phyloP scores from a whole-genome alignment of 23 red algal genomes.

The Gracilaria gracilis region DNA sequence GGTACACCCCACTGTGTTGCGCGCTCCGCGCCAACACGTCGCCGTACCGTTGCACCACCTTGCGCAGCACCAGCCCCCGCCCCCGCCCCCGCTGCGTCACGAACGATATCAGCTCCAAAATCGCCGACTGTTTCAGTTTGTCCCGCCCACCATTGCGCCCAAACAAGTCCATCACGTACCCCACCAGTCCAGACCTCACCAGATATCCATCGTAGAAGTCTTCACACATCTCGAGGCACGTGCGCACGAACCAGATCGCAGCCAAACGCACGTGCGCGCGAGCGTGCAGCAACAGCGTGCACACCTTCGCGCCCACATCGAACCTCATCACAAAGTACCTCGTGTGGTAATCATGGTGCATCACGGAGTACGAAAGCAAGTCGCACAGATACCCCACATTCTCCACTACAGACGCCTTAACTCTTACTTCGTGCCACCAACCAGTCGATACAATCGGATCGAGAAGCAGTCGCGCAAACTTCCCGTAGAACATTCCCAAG shows the following conservation, averaged over 20 bases:
- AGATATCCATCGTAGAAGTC: constrained; percentile 64
- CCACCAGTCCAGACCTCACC: constrained; percentile 39
- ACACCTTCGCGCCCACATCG: constrained; percentile 51
- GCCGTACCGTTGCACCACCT: constrained; percentile 41
- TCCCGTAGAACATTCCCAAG: constrained; percentile 62
- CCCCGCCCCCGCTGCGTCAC: constrained; percentile 5
- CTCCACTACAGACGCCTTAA: not conserved
- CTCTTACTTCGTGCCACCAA: not conserved
- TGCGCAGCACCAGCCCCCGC: constrained; percentile 42
- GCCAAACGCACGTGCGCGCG: constrained; percentile 41
- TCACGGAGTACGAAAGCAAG: constrained; percentile 62
- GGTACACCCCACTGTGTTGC: constrained; percentile 28
- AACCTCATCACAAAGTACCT: constrained; percentile 74
- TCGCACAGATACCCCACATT: constrained; percentile 63
- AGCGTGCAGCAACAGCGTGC: constrained; percentile 27
- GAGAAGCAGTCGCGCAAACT: constrained; percentile 30
- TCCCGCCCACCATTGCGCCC: constrained; percentile 45
- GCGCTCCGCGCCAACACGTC: constrained; percentile 42
- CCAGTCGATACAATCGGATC: constrained; percentile 19
- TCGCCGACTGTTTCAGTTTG: constrained; percentile 63
- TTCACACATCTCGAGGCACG: constrained; percentile 67
- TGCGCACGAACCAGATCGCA: constrained; percentile 58
- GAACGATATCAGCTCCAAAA: constrained; percentile 63
- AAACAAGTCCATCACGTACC: constrained; percentile 51
- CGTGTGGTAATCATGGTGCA: constrained; percentile 48